These are phyloP conservation scores for Piper longum DNA, from an alignment of 164 flowering plant genomes.

Conservation along the genomic window DNA sequence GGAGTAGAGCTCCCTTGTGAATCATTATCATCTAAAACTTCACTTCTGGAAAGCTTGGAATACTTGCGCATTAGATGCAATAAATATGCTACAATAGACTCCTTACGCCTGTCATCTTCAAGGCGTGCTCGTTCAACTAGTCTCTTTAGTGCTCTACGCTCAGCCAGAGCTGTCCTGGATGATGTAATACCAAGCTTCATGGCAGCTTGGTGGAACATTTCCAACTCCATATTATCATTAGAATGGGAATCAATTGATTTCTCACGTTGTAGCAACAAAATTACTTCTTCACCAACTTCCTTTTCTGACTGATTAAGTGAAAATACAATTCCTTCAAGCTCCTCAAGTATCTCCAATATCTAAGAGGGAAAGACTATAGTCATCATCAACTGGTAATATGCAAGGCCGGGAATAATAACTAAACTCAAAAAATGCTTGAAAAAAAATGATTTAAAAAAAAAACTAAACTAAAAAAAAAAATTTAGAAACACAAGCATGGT, in stretches of 20 bases:
- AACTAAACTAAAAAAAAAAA: not conserved
- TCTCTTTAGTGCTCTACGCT: slow-evolving; percentile 87
- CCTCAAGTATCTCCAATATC: slow-evolving; percentile 66
- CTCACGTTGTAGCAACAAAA: slow-evolving; percentile 82
- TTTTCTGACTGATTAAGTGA: slow-evolving; percentile 71
- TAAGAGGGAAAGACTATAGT: slow-evolving; percentile 12
- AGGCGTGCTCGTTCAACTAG: slow-evolving; percentile 69
- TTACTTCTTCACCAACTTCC: slow-evolving; percentile 87
- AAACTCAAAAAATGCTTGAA: not conserved
- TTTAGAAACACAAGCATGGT: no score
- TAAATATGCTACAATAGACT: slow-evolving; percentile 86
- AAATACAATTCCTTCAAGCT: slow-evolving; percentile 52
- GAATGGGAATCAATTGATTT: slow-evolving; percentile 38
- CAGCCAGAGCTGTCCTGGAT: slow-evolving; percentile 83
- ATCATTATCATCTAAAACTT: slow-evolving; percentile 81
- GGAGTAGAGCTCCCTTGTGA: slow-evolving; percentile 98
- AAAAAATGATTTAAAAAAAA: no score
- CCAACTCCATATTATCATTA: slow-evolving; percentile 65
- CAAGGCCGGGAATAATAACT: not conserved
- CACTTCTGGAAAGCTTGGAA: slow-evolving; percentile 82
- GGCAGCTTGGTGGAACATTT: slow-evolving; percentile 87
- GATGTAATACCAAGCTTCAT: slow-evolving; percentile 79
- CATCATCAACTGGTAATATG: not conserved
- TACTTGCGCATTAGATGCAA: slow-evolving; percentile 91
- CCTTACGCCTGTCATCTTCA: slow-evolving; percentile 93